Evolutionary conservation across 768 basidiomycete species (phyloP).

Genomic region (Punctularia strigosozonata): DNA sequence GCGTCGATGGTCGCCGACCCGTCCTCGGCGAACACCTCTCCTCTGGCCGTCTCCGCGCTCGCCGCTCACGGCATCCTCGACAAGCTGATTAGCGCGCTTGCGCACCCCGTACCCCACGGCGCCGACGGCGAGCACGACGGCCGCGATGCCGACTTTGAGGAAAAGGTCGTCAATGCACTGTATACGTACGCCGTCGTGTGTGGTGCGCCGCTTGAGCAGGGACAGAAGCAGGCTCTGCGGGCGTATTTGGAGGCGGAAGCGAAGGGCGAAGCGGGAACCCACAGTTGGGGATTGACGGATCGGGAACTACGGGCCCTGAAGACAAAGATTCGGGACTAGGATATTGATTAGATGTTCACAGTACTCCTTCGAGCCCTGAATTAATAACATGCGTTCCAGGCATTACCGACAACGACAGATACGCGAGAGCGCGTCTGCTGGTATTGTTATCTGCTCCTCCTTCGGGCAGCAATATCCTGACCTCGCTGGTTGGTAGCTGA

Average conservation of each 20-base stretch:
- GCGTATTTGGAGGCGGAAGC: conserved; percentile 14
- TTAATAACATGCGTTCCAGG: no score
- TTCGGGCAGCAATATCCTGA: no score
- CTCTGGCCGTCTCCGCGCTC: conserved; percentile 37
- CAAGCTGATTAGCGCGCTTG: conserved; percentile 39
- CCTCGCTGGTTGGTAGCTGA: no score
- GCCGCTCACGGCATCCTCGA: conserved; percentile 31
- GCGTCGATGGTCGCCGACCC: conserved; percentile 50
- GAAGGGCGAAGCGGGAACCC: conserved; percentile 8
- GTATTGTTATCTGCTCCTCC: no score
- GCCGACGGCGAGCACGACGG: conserved; percentile 52
- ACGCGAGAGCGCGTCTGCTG: no score
- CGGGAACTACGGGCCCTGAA: conserved; percentile 4
- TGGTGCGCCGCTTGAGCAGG: conserved; percentile 18
- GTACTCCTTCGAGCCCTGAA: no score
- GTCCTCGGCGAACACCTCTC: conserved; percentile 37
- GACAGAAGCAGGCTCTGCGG: conserved; percentile 19
- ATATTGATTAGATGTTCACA: no score
- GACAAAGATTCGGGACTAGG: no score
- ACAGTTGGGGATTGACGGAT: conserved; percentile 18
- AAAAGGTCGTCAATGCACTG: conserved; percentile 44
- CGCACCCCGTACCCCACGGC: conserved; percentile 48
- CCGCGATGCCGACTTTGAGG: conserved; percentile 56
- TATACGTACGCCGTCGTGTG: conserved; percentile 39
- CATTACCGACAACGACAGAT: no score